Base-by-base conservation (phyloP, 768 basidiomycete genomes). In the Agrocybe praecox region DNA sequence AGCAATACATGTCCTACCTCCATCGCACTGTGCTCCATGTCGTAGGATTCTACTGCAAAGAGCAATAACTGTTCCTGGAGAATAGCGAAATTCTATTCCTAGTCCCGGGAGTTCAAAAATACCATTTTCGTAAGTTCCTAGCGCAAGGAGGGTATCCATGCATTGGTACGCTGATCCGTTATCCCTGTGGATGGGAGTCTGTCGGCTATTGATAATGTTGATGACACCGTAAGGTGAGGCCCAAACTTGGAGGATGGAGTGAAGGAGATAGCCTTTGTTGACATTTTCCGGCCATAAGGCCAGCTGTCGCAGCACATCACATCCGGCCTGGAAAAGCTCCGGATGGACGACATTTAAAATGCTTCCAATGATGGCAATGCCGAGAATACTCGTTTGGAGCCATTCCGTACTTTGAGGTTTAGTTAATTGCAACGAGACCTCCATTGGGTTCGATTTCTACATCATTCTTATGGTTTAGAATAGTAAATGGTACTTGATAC, bases 1-100 rank as follows among this genome's bases (percentile, higher is more conserved):
- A 1, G 57, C 63, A 18, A 59, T 23, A 21, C 63, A 64, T n/a
- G 53, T 52, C 14, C 60, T 34, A 23, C 62, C 49, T 0, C 63
- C 63, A 1, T 9, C 15, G n/a, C 18, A 56, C 10, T 24, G 14
- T 5, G 55, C 63, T 4, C 21, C 52, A 59, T 64, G 63, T 5
- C 11, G 36, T 0, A 64, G 11, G 6, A 64, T 21, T 10, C 54
- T 26, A 1, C 63, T 58, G 1, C 52, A 1, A 1, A 57, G 7
- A 17, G 22, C 51, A 4, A 59, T 21, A 1, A 64, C 17, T 0
- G 63, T 62, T 7, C 60, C 58, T 1, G 52, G 40, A 15, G 42
- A 22, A 49, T 62, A 62, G 14, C 17, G 6, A 1, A 61, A 23
- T 5, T 17, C 15, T 4, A 51, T 3, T 0, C 63, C 63, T 6